Percentiles rank a stretch among this genome's conserved stretches.
These are phyloP conservation scores for Arthrobotrys musiformis DNA, from an alignment of 2,329 filamentous ascomycete genomes.

Conservation along the genomic window DNA sequence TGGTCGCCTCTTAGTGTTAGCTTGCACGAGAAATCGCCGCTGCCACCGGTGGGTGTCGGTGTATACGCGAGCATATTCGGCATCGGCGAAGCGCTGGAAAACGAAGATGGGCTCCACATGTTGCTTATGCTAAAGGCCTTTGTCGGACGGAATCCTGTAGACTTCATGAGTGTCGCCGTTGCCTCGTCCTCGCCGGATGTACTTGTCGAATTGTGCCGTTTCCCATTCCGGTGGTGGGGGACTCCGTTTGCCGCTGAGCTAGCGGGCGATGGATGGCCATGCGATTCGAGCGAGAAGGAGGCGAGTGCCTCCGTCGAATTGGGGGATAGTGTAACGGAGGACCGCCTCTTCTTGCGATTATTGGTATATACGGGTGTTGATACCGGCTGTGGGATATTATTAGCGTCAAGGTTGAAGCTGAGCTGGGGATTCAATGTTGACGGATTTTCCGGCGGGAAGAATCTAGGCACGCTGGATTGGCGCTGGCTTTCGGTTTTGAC, in stretches of 20 bases:
- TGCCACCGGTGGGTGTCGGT: conserved; percentile 17
- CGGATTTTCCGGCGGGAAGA: conserved; percentile 29
- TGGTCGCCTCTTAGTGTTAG: conserved; percentile 64
- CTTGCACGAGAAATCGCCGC: conserved; percentile 36
- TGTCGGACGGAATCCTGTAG: conserved; percentile 46
- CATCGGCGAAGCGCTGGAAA: conserved; percentile 45
- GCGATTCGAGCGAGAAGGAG: conserved; percentile 43
- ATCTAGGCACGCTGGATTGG: conserved; percentile 46
- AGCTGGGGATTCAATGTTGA: conserved; percentile 36
- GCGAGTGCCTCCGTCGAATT: conserved; percentile 49
- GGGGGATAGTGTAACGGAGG: conserved; percentile 37
- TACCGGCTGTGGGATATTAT: neutral
- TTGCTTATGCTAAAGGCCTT: conserved; percentile 33
- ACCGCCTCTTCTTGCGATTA: conserved; percentile 50
- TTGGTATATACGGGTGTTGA: conserved; percentile 21
- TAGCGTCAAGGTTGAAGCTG: conserved; percentile 37
- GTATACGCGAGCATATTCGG: conserved; percentile 42
- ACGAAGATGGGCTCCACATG: conserved; percentile 53
- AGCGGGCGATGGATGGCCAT: conserved; percentile 42
- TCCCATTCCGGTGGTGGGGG: conserved; percentile 17
- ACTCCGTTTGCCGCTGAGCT: conserved; percentile 47
- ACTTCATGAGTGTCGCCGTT: conserved; percentile 28
- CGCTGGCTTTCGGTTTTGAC: conserved; percentile 40
- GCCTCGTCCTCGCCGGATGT: conserved; percentile 45
- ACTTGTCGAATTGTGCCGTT: conserved; percentile 43